Base-by-base conservation (phyloP, 2,329 filamentous ascomycete genomes). In the Sclerotinia spermophila region DNA sequence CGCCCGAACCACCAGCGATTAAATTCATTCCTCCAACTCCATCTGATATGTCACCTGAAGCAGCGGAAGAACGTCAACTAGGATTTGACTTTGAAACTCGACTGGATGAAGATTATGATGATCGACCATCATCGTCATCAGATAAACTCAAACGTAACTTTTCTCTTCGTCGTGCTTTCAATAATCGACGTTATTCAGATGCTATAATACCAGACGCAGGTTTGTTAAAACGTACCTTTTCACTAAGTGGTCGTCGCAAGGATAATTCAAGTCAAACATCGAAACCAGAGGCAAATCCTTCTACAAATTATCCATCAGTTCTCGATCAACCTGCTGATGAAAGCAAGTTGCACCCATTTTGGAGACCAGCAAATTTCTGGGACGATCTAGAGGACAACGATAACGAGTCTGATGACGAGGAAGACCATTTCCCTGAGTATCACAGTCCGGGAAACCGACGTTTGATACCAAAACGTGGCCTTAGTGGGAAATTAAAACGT, bases 21-120 rank as follows among this genome's bases (percentile, higher is more conserved):
- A 85, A 87, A 70, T 87, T 90, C 72, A 90, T 88, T 45, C 87
- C 87, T 0, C 87, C 88, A 38, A 90, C 87, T 0, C 87, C 88
- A 5, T 89, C 87, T 2, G 87, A 85, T 2, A 76, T 86, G 58
- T 89, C 87, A 1, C 87, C 88, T 15, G 81, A 83, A 2, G 76
- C 82, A 2, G 87, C 89, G 73, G 85, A 83, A 75, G 81, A 84
- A 69, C 81, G 81, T 35, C 83, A 84, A 74, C 78, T 86, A 33
- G 86, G 86, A 0, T 87, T 86, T 72, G 86, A 85, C 66, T 68
- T 71, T 40, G 65, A 68, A 56, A 21, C 42, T 24, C 59, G 38
- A 64, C 13, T 64, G 6, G 67, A 69, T 17, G 58, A 64, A 45
- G 38, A 70, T 21, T 85, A 85, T 40, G 80, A 83, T 40, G 72